These are phyloP conservation scores for Mycena indigotica DNA, from an alignment of 768 basidiomycete genomes.

Conservation along the genomic window DNA sequence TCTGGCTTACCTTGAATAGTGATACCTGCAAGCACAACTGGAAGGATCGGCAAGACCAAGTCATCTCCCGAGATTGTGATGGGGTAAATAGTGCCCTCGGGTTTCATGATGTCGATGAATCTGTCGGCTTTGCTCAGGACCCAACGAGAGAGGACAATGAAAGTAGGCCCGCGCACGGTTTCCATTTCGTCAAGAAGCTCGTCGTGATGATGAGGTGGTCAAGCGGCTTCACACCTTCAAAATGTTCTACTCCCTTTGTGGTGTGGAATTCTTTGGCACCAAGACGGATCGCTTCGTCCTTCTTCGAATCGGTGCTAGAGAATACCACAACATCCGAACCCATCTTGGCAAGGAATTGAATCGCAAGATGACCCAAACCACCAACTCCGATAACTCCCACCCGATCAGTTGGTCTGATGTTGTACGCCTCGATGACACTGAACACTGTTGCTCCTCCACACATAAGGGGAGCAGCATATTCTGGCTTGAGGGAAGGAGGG, in stretches of 20 bases:
- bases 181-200: slow-evolving; percentile 10
- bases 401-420: slow-evolving; percentile 32
- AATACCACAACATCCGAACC: slow-evolving; percentile 18
- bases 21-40: slow-evolving; percentile 7
- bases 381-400: slow-evolving; percentile 38
- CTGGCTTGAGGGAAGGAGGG: slow-evolving; percentile 30
- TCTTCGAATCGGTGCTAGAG: slow-evolving; percentile 32
- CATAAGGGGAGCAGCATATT: slow-evolving; percentile 20
- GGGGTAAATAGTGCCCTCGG: slow-evolving; percentile 11
- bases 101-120: slow-evolving; percentile 12
- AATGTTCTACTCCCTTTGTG: slow-evolving; percentile 26
- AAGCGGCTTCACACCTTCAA: slow-evolving; percentile 26
- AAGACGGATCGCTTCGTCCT: slow-evolving; percentile 32
- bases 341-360: slow-evolving; percentile 22
- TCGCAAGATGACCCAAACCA: slow-evolving; percentile 31
- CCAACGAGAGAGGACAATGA: background rate
- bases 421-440: slow-evolving; percentile 12
- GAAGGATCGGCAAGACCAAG: slow-evolving; percentile 4
- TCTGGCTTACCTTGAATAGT: slow-evolving; percentile 17
- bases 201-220: slow-evolving; percentile 31
- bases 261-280: slow-evolving; percentile 40
- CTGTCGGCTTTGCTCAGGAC: slow-evolving; percentile 5
- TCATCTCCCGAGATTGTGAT: slow-evolving; percentile 1
- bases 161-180: slow-evolving; percentile 1
- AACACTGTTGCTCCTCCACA: slow-evolving; percentile 32